Evolutionary conservation across 805 yeast species (phyloP).

Genomic region (Schwanniomyces polymorphus): DNA sequence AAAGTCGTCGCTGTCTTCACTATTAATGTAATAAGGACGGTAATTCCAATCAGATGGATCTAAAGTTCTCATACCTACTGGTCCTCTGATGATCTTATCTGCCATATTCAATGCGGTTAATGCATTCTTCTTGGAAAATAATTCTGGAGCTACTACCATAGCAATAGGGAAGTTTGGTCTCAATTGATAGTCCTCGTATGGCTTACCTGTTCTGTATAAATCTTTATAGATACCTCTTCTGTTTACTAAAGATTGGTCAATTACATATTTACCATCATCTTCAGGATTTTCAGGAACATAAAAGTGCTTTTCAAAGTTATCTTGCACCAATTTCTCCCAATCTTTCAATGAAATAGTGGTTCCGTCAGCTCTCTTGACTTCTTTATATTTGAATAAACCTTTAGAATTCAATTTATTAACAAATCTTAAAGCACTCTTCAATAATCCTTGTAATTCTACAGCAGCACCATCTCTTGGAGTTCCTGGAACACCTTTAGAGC

Average conservation of each 20-base stretch:
- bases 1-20: conserved; percentile 81
- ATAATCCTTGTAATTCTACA: conserved; percentile 82
- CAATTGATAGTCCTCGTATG: conserved; percentile 90
- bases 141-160: conserved; percentile 91
- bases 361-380: conserved; percentile 63
- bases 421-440: conserved; percentile 83
- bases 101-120: conserved; percentile 66
- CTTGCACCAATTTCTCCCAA: conserved; percentile 73
- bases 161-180: conserved; percentile 93
- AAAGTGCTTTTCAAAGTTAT: conserved; percentile 76
- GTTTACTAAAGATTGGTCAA: conserved; percentile 68
- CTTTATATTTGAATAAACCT: conserved; percentile 56
- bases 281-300: conserved; percentile 67
- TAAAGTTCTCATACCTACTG: conserved; percentile 85
- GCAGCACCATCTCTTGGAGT: conserved; percentile 99
- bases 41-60: conserved; percentile 93
- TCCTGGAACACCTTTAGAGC: conserved; percentile 90
- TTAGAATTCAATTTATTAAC: conserved; percentile 56
- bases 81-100: conserved; percentile 77
- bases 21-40: conserved; percentile 82
- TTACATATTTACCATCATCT: conserved; percentile 60
- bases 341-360: conserved; percentile 51
- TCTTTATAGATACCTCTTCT: conserved; percentile 96
- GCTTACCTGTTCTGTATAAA: conserved; percentile 74
- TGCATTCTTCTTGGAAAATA: conserved; percentile 66